Percentiles rank a stretch among this genome's conserved stretches.
Conservation (phyloP, 768 basidiomycete genomes). For the Sporobolomyces pararoseus region DNA sequence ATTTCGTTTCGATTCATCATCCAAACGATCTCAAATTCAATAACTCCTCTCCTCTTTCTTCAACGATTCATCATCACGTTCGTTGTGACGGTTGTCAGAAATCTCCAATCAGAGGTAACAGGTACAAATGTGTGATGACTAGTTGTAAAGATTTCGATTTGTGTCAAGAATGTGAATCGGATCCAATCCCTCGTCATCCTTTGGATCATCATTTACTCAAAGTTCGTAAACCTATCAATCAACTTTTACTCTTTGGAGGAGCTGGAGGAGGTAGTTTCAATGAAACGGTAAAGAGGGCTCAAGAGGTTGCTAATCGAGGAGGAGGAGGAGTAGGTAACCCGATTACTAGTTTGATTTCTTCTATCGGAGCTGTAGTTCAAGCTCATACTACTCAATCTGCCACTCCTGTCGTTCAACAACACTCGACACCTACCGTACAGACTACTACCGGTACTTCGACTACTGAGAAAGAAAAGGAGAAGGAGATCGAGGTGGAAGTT, state of each 20-base stretch:
- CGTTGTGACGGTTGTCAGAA: constrained; percentile 70
- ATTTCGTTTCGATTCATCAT: constrained; percentile 21
- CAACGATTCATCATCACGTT: constrained; percentile 56
- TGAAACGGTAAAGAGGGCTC: background rate
- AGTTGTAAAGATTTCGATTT: constrained; percentile 76
- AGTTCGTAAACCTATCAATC: constrained; percentile 52
- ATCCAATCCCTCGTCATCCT: constrained; percentile 73
- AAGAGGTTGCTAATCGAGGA: background rate
- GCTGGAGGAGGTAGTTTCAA: background rate
- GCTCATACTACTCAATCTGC: background rate
- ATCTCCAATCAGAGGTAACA: constrained; percentile 62
- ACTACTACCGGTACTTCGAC: background rate
- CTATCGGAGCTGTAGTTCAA: constrained; percentile 18
- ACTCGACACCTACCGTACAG: too few relatives aligned
- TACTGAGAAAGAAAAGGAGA: too few relatives aligned
- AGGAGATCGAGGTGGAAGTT: background rate
- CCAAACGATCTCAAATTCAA: background rate
- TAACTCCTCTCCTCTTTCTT: background rate
- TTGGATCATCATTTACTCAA: constrained; percentile 68
- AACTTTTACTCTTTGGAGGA: background rate
- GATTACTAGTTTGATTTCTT: constrained; percentile 10
- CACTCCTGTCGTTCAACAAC: too few relatives aligned
- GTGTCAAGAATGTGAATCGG: constrained; percentile 71
- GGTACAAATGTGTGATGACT: constrained; percentile 81
- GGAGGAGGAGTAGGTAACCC: background rate